These are phyloP conservation scores for Tricholoma sp. DNA, from an alignment of 768 basidiomycete genomes.

Conservation along the genomic window DNA sequence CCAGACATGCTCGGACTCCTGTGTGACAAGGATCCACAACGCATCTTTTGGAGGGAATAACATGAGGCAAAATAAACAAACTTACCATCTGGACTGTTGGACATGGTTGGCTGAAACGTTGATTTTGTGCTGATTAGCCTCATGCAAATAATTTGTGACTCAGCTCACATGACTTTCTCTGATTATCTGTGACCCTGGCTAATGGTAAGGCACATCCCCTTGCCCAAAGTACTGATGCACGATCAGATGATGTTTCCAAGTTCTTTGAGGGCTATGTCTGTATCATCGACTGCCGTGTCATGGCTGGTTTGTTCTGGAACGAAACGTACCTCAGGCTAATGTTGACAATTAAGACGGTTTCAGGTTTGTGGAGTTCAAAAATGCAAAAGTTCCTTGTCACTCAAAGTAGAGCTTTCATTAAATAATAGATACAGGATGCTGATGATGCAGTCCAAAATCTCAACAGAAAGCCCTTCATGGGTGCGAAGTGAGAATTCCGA, in stretches of 20 bases:
- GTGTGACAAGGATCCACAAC: too few relatives aligned
- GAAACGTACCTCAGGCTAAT: slow-evolving; percentile 12
- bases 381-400: slow-evolving; percentile 31
- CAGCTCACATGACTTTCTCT: too few relatives aligned
- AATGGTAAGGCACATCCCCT: slow-evolving; percentile 40
- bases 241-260: slow-evolving; percentile 79
- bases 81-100: too few relatives aligned
- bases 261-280: slow-evolving; percentile 89
- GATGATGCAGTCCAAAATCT: slow-evolving; percentile 88
- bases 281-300: slow-evolving; percentile 87
- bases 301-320: slow-evolving; percentile 66
- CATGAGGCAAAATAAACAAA: too few relatives aligned
- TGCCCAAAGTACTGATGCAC: slow-evolving; percentile 44
- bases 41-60: too few relatives aligned
- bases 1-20: too few relatives aligned
- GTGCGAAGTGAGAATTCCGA: slow-evolving; percentile 55
- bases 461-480: slow-evolving; percentile 88
- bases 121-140: too few relatives aligned
- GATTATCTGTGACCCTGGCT: too few relatives aligned
- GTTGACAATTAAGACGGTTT: slow-evolving; percentile 50
- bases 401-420: neutral
- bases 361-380: slow-evolving; percentile 96
- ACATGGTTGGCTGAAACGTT: too few relatives aligned
- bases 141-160: too few relatives aligned
- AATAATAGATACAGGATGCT: slow-evolving; percentile 60